Evolutionary conservation across 257 asterid species (phyloP), one percentile per base, ranked within the genome.

Genomic region (Capsicum baccatum): DNA sequence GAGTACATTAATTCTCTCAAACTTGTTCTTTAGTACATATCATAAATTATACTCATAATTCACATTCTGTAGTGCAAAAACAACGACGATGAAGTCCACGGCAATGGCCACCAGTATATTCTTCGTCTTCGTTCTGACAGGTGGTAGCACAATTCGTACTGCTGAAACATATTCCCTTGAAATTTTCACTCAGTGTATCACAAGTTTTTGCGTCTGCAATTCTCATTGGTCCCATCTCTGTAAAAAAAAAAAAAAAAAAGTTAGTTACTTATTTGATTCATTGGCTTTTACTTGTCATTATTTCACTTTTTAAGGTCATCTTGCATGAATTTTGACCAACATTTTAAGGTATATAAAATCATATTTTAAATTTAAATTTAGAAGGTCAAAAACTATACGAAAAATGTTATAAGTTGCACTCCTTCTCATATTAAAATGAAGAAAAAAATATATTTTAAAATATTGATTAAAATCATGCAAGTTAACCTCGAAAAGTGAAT

Each of bases 31-130:
- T 2, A 2, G 1, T 17, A 16, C 33, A 17, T 16, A 16, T 70
- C 8, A 42, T 16, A 19, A 19, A 19, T 10, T 47, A 0, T 12
- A 19, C 4, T 73, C n/a, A 60, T 76, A 63, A 63, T 57, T 63
- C 89, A 47, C 94, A 91, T 17, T 68, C 87, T 9, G 13, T 87
- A 68, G 71, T 83, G 84, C 93, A 91, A 79, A 88, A 87, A 82
- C 94, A 90, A 35, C 92, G 95, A 84, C 88, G 93, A 58, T 89
- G 91, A 11, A 89, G 8, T 17, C 95, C 92, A 21, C 17, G 70
- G 85, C 95, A 92, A 8, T 82, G 6, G 4, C 95, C 95, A 37
- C 85, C 89, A 63, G 87, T 1, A n/a, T 89, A 92, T 55, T 92
- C 92, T 84, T 92, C 95, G 0, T 68, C 73, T 84, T 92, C 95